A percentile compares a stretch with the other conserved stretches of the same genome.
phyloP scores from a whole-genome alignment of 352 stramenopile species.

The Phytophthora niederhauseri region DNA sequence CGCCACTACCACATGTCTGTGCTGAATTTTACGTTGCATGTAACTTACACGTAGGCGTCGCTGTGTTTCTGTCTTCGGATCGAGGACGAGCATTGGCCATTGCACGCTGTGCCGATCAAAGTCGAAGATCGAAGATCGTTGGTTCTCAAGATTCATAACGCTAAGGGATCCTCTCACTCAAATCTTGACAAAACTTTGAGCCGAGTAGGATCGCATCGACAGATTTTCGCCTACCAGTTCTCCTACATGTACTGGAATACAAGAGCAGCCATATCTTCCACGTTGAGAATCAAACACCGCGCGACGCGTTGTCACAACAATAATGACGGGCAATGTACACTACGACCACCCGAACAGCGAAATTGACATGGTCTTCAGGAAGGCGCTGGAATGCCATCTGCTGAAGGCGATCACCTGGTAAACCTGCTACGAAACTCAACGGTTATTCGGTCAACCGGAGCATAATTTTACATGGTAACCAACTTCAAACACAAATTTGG shows the following conservation, averaged over 20 bases:
- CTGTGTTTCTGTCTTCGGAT: not conserved
- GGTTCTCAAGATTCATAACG: too few relatives aligned
- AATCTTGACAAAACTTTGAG: not conserved
- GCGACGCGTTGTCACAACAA: too few relatives aligned
- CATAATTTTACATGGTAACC: too few relatives aligned
- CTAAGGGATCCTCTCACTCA: too few relatives aligned
- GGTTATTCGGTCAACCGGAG: too few relatives aligned
- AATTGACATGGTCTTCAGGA: not conserved
- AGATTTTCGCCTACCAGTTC: too few relatives aligned
- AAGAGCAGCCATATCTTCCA: too few relatives aligned
- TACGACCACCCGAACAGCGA: constrained; percentile 3
- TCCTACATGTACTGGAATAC: too few relatives aligned
- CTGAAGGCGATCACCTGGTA: not conserved
- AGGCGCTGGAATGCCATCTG: constrained; percentile 10
- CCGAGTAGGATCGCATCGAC: not conserved
- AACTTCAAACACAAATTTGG: too few relatives aligned
- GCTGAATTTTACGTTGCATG: not conserved
- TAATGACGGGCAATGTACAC: not conserved
- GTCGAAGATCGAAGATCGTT: not conserved
- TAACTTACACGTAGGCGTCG: not conserved
- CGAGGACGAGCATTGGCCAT: not conserved
- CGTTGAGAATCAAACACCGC: too few relatives aligned
- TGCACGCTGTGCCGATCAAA: not conserved
- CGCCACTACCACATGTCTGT: not conserved
- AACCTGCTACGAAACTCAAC: too few relatives aligned